Percentiles rank a stretch among this genome's conserved stretches.
Evolutionary conservation across 352 stramenopile genomes (phyloP).

Genomic region (Pythium volutum): DNA sequence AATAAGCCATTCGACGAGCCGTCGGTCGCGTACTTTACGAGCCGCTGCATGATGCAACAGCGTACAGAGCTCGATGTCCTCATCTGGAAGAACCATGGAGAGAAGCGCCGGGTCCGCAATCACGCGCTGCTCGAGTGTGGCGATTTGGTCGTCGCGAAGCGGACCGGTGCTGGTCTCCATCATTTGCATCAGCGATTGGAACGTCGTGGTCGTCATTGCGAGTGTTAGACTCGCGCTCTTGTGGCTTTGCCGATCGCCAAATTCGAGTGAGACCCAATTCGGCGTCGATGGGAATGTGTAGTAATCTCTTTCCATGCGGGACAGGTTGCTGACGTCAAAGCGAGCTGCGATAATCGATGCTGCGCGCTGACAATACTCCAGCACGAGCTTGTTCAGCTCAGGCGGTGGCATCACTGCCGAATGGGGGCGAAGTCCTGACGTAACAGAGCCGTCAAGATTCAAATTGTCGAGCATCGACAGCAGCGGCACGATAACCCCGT

Average conservation of each 20-base stretch:
- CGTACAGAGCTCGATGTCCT: background rate
- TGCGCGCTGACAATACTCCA: background rate
- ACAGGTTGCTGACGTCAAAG: background rate
- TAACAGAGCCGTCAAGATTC: conserved; percentile 23
- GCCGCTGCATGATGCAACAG: conserved; percentile 31
- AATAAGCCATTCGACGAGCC: conserved; percentile 39
- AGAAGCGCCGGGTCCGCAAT: background rate
- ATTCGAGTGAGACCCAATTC: background rate
- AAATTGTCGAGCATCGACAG: conserved; percentile 31
- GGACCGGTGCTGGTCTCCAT: background rate
- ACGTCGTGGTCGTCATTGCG: background rate
- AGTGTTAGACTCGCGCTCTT: background rate
- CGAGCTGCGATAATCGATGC: background rate
- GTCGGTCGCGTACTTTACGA: conserved; percentile 24
- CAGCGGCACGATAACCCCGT: conserved; percentile 26
- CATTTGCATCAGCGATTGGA: conserved; percentile 5
- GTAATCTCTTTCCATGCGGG: background rate
- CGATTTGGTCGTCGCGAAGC: background rate
- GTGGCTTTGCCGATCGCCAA: background rate
- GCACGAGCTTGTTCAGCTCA: background rate
- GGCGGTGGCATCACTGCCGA: background rate
- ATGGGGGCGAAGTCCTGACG: background rate
- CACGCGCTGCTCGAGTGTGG: background rate
- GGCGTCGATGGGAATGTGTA: background rate
- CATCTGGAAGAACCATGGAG: background rate